Percentiles rank a stretch among this genome's conserved stretches.
Conservation (phyloP, 805 yeast genomes). For the Ogataea degrootiae region DNA sequence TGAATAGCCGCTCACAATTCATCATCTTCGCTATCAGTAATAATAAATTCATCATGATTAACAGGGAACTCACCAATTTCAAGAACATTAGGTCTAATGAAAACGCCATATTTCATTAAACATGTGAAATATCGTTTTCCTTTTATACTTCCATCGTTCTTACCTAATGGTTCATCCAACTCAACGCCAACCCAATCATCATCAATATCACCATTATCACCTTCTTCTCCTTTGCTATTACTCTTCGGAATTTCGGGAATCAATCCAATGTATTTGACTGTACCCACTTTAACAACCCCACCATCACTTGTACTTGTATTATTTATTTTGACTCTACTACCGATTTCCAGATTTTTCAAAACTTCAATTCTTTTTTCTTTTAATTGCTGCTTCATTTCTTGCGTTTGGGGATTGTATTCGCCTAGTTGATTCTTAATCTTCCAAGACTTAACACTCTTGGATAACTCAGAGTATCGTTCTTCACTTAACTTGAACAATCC, state of each 20-base stretch:
- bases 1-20: neutral
- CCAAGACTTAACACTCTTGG: constrained; percentile 71
- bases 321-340: constrained; percentile 47
- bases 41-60: constrained; percentile 35
- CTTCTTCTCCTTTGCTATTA: too few species aligned
- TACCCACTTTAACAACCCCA: constrained; percentile 58
- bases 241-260: constrained; percentile 44
- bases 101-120: constrained; percentile 60
- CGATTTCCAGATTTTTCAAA: constrained; percentile 33
- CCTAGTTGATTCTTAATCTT: constrained; percentile 31
- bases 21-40: constrained; percentile 1
- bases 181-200: constrained; percentile 78
- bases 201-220: constrained; percentile 30
- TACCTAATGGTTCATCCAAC: constrained; percentile 83
- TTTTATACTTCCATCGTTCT: constrained; percentile 72
- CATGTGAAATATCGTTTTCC: constrained; percentile 59
- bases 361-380: neutral
- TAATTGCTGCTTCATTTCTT: constrained; percentile 10
- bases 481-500: constrained; percentile 45
- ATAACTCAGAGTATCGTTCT: constrained; percentile 54
- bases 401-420: too few species aligned
- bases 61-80: constrained; percentile 60
- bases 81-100: constrained; percentile 65
- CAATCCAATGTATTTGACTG: constrained; percentile 64
- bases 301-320: constrained; percentile 1